A percentile compares a stretch with the other conserved stretches of the same genome.
phyloP scores from a whole-genome alignment of 2,329 filamentous ascomycete species.

The Colletotrichum musae region DNA sequence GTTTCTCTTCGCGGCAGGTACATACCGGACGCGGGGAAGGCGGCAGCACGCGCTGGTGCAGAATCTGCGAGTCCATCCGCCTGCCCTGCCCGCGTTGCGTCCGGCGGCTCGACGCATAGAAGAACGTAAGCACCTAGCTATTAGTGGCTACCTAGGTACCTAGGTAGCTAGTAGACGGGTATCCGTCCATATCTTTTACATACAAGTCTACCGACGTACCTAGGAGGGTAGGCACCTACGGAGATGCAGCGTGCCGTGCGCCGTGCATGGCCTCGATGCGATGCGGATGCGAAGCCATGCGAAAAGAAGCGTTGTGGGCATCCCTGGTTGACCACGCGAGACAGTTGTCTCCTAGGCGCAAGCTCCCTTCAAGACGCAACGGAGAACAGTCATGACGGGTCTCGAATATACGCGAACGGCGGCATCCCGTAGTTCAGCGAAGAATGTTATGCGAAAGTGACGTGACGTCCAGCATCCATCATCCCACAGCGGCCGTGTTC shows the following conservation, averaged over 20 bases:
- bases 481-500: slow-evolving; percentile 27
- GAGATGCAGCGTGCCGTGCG: slow-evolving; percentile 26
- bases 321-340: slow-evolving; percentile 13
- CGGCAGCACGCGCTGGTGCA: slow-evolving; percentile 22
- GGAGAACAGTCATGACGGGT: background rate
- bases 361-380: background rate
- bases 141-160: no score
- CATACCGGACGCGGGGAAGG: background rate
- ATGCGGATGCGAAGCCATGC: slow-evolving; percentile 38
- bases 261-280: slow-evolving; percentile 22
- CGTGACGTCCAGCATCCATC: slow-evolving; percentile 6
- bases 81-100: no score
- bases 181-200: no score
- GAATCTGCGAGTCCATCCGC: slow-evolving; percentile 15
- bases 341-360: slow-evolving; percentile 1
- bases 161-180: no score
- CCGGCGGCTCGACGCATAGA: no score
- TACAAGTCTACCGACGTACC: no score
- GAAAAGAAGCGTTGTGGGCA: slow-evolving; percentile 9
- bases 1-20: background rate
- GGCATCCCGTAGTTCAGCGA: slow-evolving; percentile 5
- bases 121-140: no score
- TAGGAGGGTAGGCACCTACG: background rate
- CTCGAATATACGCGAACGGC: slow-evolving; percentile 25
- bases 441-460: slow-evolving; percentile 1